A percentile compares a stretch with the other conserved stretches of the same genome.
These are phyloP conservation scores for Penicillium sp. DNA, from an alignment of 2,329 filamentous ascomycete genomes.

Conservation along the genomic window DNA sequence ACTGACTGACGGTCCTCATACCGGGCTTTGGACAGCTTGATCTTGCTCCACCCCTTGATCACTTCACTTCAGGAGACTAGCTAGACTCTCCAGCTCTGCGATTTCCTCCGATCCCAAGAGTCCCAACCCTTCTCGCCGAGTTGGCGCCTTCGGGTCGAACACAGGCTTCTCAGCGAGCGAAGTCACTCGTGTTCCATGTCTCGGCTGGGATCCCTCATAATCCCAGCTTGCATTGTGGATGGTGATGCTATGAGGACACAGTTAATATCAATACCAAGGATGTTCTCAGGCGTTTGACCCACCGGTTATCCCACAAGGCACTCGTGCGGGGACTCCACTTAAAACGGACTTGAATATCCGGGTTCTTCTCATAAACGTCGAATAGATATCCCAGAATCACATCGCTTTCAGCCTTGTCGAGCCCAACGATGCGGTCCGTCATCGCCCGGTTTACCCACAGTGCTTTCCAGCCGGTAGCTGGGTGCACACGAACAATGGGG, in stretches of 20 bases:
- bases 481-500: slow-evolving; percentile 66
- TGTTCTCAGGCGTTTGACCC: slow-evolving; percentile 18
- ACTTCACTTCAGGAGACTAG: slow-evolving; percentile 5
- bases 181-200: slow-evolving; percentile 70
- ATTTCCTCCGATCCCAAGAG: slow-evolving; percentile 57
- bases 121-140: slow-evolving; percentile 63
- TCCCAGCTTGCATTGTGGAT: slow-evolving; percentile 74
- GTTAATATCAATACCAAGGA: background rate
- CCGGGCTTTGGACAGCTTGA: background rate
- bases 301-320: slow-evolving; percentile 69
- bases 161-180: slow-evolving; percentile 67
- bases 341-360: slow-evolving; percentile 69
- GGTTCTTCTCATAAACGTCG: slow-evolving; percentile 64
- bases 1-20: background rate
- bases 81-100: slow-evolving; percentile 19
- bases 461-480: slow-evolving; percentile 70
- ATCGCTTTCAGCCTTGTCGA: slow-evolving; percentile 67
- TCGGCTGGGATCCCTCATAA: slow-evolving; percentile 62
- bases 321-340: slow-evolving; percentile 65
- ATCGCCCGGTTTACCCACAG: slow-evolving; percentile 69
- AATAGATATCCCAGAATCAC: slow-evolving; percentile 63
- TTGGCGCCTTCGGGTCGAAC: slow-evolving; percentile 62
- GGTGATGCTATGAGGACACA: slow-evolving; percentile 52
- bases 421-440: slow-evolving; percentile 64
- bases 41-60: background rate